phyloP scores from a whole-genome alignment of 2,329 filamentous ascomycete genomes.

The Fusarium solani-melongenae region DNA sequence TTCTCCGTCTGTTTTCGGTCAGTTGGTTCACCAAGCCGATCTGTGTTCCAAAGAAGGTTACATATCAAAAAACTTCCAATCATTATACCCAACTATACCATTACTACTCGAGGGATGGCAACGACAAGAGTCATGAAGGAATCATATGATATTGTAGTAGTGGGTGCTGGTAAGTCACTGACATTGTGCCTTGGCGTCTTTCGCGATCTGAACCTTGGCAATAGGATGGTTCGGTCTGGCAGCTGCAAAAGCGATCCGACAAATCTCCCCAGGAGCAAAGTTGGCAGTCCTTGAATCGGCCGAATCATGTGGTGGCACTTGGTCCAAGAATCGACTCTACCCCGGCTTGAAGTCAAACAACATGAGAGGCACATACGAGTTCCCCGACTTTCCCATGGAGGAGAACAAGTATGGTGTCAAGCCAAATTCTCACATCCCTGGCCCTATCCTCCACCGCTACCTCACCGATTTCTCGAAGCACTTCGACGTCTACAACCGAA shows the following conservation, averaged over 20 bases:
- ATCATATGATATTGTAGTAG: slow-evolving; percentile 39
- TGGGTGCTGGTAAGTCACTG: slow-evolving; percentile 34
- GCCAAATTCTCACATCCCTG: slow-evolving; percentile 50
- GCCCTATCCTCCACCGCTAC: slow-evolving; percentile 50
- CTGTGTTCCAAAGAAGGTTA: background rate
- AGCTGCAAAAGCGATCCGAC: slow-evolving; percentile 62
- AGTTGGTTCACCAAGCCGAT: background rate
- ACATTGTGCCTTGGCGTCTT: background rate
- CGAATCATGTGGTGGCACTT: slow-evolving; percentile 67
- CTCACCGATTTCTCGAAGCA: slow-evolving; percentile 52
- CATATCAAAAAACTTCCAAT: background rate
- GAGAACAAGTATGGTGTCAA: slow-evolving; percentile 55
- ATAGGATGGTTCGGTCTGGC: slow-evolving; percentile 63
- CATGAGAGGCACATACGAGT: slow-evolving; percentile 71
- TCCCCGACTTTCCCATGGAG: slow-evolving; percentile 71
- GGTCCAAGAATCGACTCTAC: slow-evolving; percentile 69
- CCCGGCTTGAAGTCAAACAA: slow-evolving; percentile 73
- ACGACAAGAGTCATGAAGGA: slow-evolving; percentile 9
- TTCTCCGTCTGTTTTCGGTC: background rate
- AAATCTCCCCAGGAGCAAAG: slow-evolving; percentile 59
- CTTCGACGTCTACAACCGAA: slow-evolving; percentile 60
- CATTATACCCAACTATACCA: background rate
- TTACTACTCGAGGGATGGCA: background rate
- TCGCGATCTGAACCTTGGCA: background rate
- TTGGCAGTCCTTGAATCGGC: slow-evolving; percentile 63